Base-by-base conservation (phyloP, 2,329 filamentous ascomycete genomes). In the Tolypocladium sp. region DNA sequence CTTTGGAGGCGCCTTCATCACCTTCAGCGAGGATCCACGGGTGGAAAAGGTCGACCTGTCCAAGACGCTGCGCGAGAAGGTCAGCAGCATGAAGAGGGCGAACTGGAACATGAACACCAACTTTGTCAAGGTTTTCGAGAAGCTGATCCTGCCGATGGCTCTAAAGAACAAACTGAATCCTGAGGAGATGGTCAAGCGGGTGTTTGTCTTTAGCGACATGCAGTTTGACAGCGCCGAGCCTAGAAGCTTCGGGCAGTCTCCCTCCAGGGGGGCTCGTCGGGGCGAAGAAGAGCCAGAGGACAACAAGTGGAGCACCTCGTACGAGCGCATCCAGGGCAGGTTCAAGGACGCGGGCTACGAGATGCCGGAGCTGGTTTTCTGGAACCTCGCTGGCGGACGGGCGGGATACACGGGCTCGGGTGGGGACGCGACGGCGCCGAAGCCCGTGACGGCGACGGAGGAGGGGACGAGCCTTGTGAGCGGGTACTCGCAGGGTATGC, bases 121-220 rank as follows among this genome's bases (percentile, higher is more conserved):
- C 63, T 81, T 85, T 59, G 73, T 77, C 6, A 74, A 78, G 27
- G 82, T 84, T 4, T 86, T 86, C 59, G 75, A 78, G 57, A 57
- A 75, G 0, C 69, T 84, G 1, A 77, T 86, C 54, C 76, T 86
- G 0, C 81, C 81, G 2, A 76, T 82, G 73, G 82, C 83, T 0
- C 57, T 79, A 9, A 52, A 73, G 54, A 74, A 83, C 62, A 75
- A 80, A 13, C 64, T 86, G 40, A 75, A 72, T 62, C 77, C 74
- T 44, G 79, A 83, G 58, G 77, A 86, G 44, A 86, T 86, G 82
- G 77, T 85, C 20, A 84, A 84, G 70, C 78, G 80, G 4, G 66
- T 86, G 20, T 85, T 86, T 64, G 78, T 86, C 40, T 85, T 86
- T 64, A 79, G 74, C 52, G 82, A 85, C 66, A 85, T 86, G 83